A percentile compares a stretch with the other conserved stretches of the same genome.
Conservation (phyloP, 306 rosid species). For the Vigna radiata region DNA sequence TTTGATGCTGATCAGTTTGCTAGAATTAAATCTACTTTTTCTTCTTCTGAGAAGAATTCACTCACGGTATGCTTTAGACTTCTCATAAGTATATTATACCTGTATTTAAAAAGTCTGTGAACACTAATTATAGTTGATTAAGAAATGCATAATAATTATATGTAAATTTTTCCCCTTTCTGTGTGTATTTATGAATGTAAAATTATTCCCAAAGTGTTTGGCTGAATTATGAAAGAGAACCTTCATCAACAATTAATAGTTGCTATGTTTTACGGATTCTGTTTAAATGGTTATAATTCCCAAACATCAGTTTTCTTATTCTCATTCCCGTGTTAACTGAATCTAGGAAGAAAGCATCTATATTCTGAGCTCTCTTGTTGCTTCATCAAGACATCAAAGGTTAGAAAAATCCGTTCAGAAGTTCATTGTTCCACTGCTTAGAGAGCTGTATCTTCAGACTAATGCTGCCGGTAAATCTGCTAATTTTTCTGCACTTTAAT, state of each 20-base stretch:
- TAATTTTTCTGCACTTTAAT: neutral
- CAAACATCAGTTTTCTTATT: neutral
- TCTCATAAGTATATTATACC: too few species aligned
- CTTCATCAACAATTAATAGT: neutral
- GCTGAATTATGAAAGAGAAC: neutral
- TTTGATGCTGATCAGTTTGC: constrained; percentile 62
- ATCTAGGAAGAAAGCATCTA: constrained; percentile 56
- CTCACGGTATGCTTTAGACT: constrained; percentile 48
- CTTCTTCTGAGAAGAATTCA: constrained; percentile 46
- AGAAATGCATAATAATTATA: too few species aligned
- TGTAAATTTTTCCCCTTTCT: neutral
- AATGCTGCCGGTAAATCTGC: constrained; percentile 58
- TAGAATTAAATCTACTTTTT: constrained; percentile 55
- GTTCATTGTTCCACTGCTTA: constrained; percentile 72
- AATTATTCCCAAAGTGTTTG: neutral
- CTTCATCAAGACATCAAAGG: constrained; percentile 66
- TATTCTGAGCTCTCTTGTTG: constrained; percentile 54
- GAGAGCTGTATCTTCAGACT: constrained; percentile 59
- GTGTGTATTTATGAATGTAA: neutral
- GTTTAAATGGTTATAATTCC: neutral
- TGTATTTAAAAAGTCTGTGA: neutral
- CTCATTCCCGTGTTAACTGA: constrained; percentile 39
- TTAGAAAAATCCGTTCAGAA: constrained; percentile 61
- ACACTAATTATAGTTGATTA: neutral
- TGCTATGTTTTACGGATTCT: neutral